Base-by-base conservation (phyloP, 73 alveolate genomes). In the Paramecium sexaurelia region DNA sequence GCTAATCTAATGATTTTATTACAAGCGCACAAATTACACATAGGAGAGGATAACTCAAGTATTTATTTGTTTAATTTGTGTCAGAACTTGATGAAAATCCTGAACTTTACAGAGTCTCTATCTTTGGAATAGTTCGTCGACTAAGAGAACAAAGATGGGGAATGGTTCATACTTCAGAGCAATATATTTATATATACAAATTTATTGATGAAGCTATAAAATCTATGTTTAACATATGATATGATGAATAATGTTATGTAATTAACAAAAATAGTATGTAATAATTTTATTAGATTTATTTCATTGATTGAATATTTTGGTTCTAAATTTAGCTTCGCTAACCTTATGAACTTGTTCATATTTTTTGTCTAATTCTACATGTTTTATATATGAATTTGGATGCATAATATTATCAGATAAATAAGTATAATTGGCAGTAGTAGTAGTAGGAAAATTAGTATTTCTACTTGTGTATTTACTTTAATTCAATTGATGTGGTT, bases 81-180 rank as follows among this genome's bases (percentile, higher is more conserved):
- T 20, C 1, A 51, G 67, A 51, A 51, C 67, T 51, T 45, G 92
- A 78, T 24, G 69, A 93, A 39, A 95, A 93, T 56, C 84, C 94
- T 26, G 97, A 88, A 22, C 94, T 89, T 40, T 94, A 92, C 40
- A 93, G 96, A 61, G 56, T 95, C 19, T 92, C 97, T 55, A 92
- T 98, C 40, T 95, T 98, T 94, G 97, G 98, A 55, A 93, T 96
- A n/a, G 99, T 98, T 1, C 91, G 99, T 66, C 95, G 98, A 95
- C 86, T 98, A 39, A 95, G 99, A 94, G 99, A 98, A 93, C 92
- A 97, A 96, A 95, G 99, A 95, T 92, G 95, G 91, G 96, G 97
- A 75, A 96, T 96, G 97, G 99, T 98, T 0, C 97, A 97, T 67
- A 95, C 94, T 55, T 92, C 92, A 51, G 93, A 61, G n/a, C 96